Evolutionary conservation across 768 basidiomycete genomes (phyloP).

Genomic region (Hemileccinum impolitum): DNA sequence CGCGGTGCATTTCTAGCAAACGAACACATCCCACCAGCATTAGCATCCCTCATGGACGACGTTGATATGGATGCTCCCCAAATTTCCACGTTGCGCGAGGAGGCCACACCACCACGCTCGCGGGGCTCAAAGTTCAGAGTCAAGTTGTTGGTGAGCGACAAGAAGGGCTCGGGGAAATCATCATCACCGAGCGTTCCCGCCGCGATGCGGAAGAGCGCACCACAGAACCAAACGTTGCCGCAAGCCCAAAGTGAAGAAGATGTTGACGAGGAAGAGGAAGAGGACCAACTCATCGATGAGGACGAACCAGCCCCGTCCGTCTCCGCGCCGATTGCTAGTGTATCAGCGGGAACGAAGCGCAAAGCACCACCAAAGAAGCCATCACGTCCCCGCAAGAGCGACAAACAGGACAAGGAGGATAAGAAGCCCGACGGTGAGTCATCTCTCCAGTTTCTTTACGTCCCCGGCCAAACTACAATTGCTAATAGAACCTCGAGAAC

Average conservation of each 20-base stretch:
- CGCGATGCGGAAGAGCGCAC: constrained; percentile 19
- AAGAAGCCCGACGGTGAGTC: constrained; percentile 45
- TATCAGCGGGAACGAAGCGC: constrained; percentile 43
- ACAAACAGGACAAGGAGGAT: constrained; percentile 43
- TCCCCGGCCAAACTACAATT: constrained; percentile 8
- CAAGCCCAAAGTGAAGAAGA: constrained; percentile 42
- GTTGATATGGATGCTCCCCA: constrained; percentile 77
- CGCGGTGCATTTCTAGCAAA: neutral
- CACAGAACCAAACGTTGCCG: constrained; percentile 17
- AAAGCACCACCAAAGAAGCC: constrained; percentile 47
- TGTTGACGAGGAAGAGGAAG: constrained; percentile 63
- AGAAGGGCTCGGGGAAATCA: constrained; percentile 35
- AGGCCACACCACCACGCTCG: constrained; percentile 63
- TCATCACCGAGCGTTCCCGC: constrained; percentile 29
- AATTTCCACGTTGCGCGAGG: constrained; percentile 75
- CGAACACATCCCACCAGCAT: neutral
- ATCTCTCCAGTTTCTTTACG: constrained; percentile 24
- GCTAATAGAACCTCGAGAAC: constrained; percentile 30
- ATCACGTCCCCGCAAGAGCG: constrained; percentile 51
- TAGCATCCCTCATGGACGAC: constrained; percentile 33
- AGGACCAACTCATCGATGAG: constrained; percentile 81
- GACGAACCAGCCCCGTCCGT: constrained; percentile 35
- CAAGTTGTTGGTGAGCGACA: constrained; percentile 49
- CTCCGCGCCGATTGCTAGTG: constrained; percentile 24
- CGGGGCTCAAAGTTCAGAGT: constrained; percentile 43